Evolutionary conservation across 1,284 basidiomycete species (phyloP).

Genomic region (Cronartium ribicola): DNA sequence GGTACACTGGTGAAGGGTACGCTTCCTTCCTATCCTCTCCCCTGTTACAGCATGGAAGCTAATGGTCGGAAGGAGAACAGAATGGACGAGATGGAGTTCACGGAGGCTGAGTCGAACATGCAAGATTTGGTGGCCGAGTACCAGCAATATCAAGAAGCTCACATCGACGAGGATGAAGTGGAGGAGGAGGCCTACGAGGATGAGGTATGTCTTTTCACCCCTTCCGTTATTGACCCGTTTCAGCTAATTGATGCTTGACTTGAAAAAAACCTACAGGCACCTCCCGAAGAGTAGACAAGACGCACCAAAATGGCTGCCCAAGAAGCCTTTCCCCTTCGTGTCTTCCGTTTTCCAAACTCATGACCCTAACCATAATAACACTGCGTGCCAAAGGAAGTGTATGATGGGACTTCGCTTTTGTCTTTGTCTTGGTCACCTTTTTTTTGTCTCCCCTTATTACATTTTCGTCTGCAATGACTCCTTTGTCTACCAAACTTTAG

Average conservation of each 20-base stretch:
- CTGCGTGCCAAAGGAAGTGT: no score
- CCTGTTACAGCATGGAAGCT: conserved; percentile 28
- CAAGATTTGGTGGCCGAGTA: conserved; percentile 62
- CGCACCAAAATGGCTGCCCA: no score
- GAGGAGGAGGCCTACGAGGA: conserved; percentile 42
- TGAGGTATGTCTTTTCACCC: conserved; percentile 18
- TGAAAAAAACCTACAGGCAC: background rate
- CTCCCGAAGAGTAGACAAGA: conserved; percentile 12
- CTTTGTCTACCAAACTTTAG: no score
- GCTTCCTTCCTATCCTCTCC: conserved; percentile 50
- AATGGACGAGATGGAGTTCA: conserved; percentile 77
- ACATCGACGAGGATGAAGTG: conserved; percentile 44
- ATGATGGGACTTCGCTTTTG: no score
- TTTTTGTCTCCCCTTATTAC: no score
- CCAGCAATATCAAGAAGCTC: conserved; percentile 46
- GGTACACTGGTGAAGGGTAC: conserved; percentile 86
- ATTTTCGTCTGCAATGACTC: no score
- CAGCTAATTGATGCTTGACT: background rate
- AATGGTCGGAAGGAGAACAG: conserved; percentile 38
- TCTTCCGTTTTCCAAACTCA: no score
- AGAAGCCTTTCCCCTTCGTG: no score
- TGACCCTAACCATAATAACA: no score
- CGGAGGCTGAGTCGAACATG: conserved; percentile 72
- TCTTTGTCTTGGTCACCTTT: no score
- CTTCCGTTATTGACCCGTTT: background rate